Conservation (phyloP, 306 rosid species). For the Casuarina glauca region DNA sequence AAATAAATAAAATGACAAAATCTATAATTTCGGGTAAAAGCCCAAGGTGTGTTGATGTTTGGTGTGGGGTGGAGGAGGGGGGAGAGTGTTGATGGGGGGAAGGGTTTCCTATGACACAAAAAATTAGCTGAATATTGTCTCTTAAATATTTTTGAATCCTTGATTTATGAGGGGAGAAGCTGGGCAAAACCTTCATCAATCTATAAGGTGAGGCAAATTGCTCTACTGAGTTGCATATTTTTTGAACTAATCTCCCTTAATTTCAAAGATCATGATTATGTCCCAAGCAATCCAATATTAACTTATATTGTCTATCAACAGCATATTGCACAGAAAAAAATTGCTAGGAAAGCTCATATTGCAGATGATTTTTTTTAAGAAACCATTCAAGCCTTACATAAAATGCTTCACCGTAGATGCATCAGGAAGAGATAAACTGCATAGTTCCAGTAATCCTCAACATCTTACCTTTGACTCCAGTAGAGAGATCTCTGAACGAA, state of each 20-base stretch:
- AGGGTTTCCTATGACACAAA: not conserved
- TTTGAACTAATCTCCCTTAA: not conserved
- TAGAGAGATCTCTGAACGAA: conserved; percentile 77
- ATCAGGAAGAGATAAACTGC: conserved; percentile 3
- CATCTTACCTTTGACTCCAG: conserved; percentile 82
- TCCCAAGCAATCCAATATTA: not conserved
- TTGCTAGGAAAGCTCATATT: conserved; percentile 10
- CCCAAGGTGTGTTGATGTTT: not conserved
- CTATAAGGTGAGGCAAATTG: not conserved
- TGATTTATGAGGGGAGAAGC: not conserved
- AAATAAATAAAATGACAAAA: not conserved
- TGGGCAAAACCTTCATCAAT: not conserved
- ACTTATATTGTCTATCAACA: conserved; percentile 8
- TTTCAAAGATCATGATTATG: not conserved
- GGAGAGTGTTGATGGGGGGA: not conserved
- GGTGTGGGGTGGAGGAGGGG: no score
- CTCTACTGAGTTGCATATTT: not conserved
- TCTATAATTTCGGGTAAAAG: not conserved
- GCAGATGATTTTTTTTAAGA: not conserved
- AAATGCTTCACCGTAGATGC: conserved; percentile 4
- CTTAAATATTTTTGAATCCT: not conserved
- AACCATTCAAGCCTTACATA: conserved; percentile 18
- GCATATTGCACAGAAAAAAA: conserved; percentile 6
- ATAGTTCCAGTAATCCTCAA: conserved; percentile 18
- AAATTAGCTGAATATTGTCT: not conserved